Conservation (phyloP, 2,329 filamentous ascomycete genomes). For the Botrytis byssoidea region DNA sequence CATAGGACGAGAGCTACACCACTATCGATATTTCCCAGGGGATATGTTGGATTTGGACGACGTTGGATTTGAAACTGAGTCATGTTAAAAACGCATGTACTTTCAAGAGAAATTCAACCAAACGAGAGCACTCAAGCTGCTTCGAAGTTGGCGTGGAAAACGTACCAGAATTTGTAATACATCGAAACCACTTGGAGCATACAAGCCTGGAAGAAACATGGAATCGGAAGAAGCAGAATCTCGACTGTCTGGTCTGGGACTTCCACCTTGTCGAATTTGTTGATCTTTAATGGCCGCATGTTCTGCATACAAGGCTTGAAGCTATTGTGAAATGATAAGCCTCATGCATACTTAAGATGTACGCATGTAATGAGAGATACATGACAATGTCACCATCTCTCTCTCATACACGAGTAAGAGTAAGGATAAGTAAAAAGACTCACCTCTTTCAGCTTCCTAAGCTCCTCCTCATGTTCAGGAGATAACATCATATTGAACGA, state of each 20-base stretch:
- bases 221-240: constrained; percentile 40
- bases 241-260: constrained; percentile 5
- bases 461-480: constrained; percentile 24
- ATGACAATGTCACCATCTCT: not conserved
- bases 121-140: not conserved
- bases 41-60: constrained; percentile 77
- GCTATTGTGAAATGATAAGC: not conserved
- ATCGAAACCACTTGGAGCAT: constrained; percentile 55
- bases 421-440: constrained; percentile 1
- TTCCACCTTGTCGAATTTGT: not conserved
- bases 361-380: not conserved
- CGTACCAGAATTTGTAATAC: constrained; percentile 56
- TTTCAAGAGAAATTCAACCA: not conserved
- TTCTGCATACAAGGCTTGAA: constrained; percentile 10
- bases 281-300: not conserved
- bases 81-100: not conserved
- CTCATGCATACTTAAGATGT: not conserved
- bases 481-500: constrained; percentile 5
- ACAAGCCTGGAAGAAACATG: constrained; percentile 56
- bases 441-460: constrained; percentile 28
- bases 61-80: constrained; percentile 59
- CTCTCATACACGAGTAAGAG: not conserved
- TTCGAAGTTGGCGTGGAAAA: constrained; percentile 14
- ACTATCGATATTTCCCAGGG: constrained; percentile 86
- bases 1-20: constrained; percentile 94